Evolutionary conservation across 2,329 filamentous ascomycete genomes (phyloP).

Genomic region (Ophiostoma novo-ulmi): DNA sequence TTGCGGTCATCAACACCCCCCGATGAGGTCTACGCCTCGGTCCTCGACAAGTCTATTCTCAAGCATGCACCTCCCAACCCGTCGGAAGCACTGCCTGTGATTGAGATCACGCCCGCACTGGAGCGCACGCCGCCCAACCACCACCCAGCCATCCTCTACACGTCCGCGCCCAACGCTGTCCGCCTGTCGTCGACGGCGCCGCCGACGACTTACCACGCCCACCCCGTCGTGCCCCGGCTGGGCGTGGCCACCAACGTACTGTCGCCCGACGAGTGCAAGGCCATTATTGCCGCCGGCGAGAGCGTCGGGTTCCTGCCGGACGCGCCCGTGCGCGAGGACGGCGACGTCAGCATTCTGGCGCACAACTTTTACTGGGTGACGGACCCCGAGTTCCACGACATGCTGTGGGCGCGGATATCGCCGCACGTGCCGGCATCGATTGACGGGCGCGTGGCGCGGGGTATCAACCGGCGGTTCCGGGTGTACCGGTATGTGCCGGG

Average conservation of each 20-base stretch:
- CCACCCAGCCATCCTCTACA: slow-evolving; percentile 61
- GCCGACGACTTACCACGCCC: slow-evolving; percentile 46
- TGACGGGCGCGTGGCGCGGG: slow-evolving; percentile 53
- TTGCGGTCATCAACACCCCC: slow-evolving; percentile 42
- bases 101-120: slow-evolving; percentile 57
- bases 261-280: slow-evolving; percentile 55
- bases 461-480: slow-evolving; percentile 64
- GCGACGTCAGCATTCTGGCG: slow-evolving; percentile 59
- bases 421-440: slow-evolving; percentile 52
- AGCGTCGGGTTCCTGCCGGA: slow-evolving; percentile 62
- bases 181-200: slow-evolving; percentile 43
- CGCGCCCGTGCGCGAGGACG: slow-evolving; percentile 60
- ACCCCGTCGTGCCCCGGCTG: slow-evolving; percentile 59
- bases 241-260: slow-evolving; percentile 57
- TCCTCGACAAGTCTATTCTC: slow-evolving; percentile 54
- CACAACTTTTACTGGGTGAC: slow-evolving; percentile 73
- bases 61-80: slow-evolving; percentile 34
- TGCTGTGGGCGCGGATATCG: slow-evolving; percentile 57
- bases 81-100: slow-evolving; percentile 47
- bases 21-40: slow-evolving; percentile 50
- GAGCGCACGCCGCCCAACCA: slow-evolving; percentile 63
- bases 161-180: slow-evolving; percentile 54
- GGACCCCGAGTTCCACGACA: slow-evolving; percentile 57
- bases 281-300: slow-evolving; percentile 63
- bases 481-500: slow-evolving; percentile 69